Base-by-base conservation (phyloP, 2,329 filamentous ascomycete species). In the Calonectria hawksworthii region DNA sequence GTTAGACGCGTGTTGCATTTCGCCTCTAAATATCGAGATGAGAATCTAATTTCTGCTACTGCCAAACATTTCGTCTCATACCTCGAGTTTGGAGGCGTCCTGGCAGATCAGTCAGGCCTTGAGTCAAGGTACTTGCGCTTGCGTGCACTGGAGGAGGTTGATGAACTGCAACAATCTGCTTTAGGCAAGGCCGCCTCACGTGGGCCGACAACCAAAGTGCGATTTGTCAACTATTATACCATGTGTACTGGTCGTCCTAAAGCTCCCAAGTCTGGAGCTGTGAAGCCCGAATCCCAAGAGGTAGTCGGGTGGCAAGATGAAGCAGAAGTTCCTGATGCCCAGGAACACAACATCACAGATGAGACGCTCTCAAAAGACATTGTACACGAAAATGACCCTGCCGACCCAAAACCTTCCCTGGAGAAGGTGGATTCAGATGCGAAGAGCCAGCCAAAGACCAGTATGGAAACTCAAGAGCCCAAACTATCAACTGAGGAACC, bases 171-270 rank as follows among this genome's bases (percentile, higher is more conserved):
- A 81, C 65, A 76, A 79, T 56, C 69, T 76, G 59, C 77, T 23
- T 34, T 72, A 71, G 59, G 77, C 4, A 66, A 77, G 1, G 74
- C 78, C 23, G 74, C 78, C 23, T 72, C 77, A 3, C 47, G 67
- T 16, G 74, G 73, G 2, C 74, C 86, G 4, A 80, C 86, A 2
- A 86, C 87, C 3, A 88, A 93, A 68, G 91, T 97, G 14, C 90
- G 95, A 21, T 98, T 98, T 80, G 89, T 95, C 72, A 98, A 98
- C 82, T 98, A 98, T 83, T 98, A 96, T 82, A 98, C 96, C 1
- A 90, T 94, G n/a, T 96, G 94, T 77, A 93, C 94, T 13, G 96
- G 96, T 4, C 89, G 92, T 73, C 89, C 90, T 2, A 96, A 94
- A 78, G 69, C 77, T 6, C 78, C 80, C 23, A 81, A 81, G 38